Percentiles rank a stretch among this genome's conserved stretches.
Evolutionary conservation across 2,329 filamentous ascomycete genomes (phyloP).

Genomic region (Fusarium secorum): DNA sequence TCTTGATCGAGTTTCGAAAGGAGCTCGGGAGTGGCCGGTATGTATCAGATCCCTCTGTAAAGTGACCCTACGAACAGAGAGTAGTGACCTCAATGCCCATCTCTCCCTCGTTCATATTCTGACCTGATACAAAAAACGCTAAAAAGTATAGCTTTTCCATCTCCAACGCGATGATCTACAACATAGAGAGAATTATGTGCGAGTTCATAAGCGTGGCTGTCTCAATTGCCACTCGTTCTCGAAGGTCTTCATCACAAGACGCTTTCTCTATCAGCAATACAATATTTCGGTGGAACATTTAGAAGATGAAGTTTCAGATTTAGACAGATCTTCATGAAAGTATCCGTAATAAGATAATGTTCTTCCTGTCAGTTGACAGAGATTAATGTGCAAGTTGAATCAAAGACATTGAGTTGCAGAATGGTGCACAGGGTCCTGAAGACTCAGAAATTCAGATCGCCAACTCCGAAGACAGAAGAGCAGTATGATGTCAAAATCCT

Average conservation of each 20-base stretch:
- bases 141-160: not conserved
- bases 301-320: conserved; percentile 2
- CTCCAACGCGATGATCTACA: not conserved
- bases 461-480: not conserved
- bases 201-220: conserved; percentile 7
- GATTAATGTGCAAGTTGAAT: conserved; percentile 26
- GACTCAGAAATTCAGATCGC: not conserved
- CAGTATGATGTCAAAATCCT: not conserved
- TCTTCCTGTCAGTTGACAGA: not conserved
- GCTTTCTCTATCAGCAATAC: not conserved
- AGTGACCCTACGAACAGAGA: not conserved
- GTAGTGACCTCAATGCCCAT: not conserved
- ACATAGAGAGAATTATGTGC: not conserved
- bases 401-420: conserved; percentile 29
- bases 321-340: not conserved
- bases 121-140: not conserved
- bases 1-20: not conserved
- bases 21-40: not conserved
- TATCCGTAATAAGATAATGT: not conserved
- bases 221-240: conserved; percentile 14
- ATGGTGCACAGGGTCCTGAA: conserved; percentile 1
- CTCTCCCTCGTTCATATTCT: not conserved
- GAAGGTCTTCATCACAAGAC: not conserved
- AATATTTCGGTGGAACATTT: conserved; percentile 1
- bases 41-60: not conserved